phyloP scores from a whole-genome alignment of 495 filamentous ascomycete genomes.

The Daldinia concentrica region DNA sequence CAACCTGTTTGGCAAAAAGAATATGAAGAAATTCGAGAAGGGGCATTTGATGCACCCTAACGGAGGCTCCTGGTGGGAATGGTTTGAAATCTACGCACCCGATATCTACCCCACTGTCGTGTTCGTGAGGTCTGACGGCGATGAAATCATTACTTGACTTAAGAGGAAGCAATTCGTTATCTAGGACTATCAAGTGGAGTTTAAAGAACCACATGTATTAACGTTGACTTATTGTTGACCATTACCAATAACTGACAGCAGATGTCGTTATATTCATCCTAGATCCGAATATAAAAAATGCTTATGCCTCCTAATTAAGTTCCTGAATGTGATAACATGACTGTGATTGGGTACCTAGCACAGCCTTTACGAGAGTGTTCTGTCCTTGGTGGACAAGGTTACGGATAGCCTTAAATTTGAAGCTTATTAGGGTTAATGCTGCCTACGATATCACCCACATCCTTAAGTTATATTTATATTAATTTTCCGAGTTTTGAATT shows the following conservation, averaged over 20 bases:
- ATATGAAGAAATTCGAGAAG: constrained; percentile 2
- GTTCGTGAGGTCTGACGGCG: not conserved
- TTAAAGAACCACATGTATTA: not conserved
- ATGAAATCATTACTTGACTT: not conserved
- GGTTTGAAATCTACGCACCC: not conserved
- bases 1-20: not conserved
- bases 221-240: not conserved
- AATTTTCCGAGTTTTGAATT: too few relatives aligned
- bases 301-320: not conserved
- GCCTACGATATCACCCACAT: not conserved
- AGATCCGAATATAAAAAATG: not conserved
- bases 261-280: not conserved
- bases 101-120: not conserved
- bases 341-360: not conserved
- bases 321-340: not conserved
- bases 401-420: not conserved
- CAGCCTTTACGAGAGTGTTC: not conserved
- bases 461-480: too few relatives aligned
- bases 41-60: constrained; percentile 11
- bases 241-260: not conserved
- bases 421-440: not conserved
- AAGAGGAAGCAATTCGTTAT: not conserved
- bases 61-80: constrained; percentile 22
- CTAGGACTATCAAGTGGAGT: not conserved
- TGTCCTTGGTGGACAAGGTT: not conserved